Base-by-base conservation (phyloP, 441 rosid genomes). In the Adansonia madagascariensis region DNA sequence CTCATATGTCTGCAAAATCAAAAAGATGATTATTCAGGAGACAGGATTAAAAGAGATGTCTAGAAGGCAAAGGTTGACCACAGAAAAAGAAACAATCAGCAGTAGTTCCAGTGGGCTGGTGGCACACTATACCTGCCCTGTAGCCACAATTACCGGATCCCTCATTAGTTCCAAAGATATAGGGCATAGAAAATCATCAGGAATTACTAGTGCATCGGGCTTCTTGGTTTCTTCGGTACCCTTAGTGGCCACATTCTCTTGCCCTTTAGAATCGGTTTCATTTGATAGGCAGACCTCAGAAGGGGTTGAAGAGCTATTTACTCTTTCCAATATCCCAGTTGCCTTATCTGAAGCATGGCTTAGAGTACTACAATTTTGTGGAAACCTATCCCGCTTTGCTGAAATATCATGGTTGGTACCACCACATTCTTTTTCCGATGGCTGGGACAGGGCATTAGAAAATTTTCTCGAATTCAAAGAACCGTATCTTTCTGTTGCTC, bases 141-240 rank as follows among this genome's bases (percentile, higher is more conserved):
- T 94, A 74, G 98, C 85, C 10, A 92, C 98, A 65, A 91, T 92
- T 56, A 91, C 98, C 72, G 98, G 98, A 85, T 94, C 97, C 80
- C 92, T 91, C 98, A 96, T 91, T 65, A 94, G 78, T 80, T 96
- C 97, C 75, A 96, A 79, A 8, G 98, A 91, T 18, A 96, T 91
- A 1, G 99, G 96, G 77, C 98, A 96, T 6, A 88, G 88, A 77
- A 88, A 96, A 84, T 96, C 99, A 35, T 80, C 92, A 7, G 98
- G 99, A 62, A 91, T 83, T 60, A 83, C 14, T 76, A 85, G 80
- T 46, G 88, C 79, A 75, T 90, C 90, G 35, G 90, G 71, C 68
- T 89, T 91, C 86, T 89, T 88, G 6, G 82, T 75, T 79, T 90
- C 92, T 6, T 86, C 92, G 8, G 76, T 52, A 73, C 79, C 88